Evolutionary conservation across 352 stramenopile species (phyloP), one percentile per base, ranked within the genome.

Genomic region (Phytophthora hibernalis): DNA sequence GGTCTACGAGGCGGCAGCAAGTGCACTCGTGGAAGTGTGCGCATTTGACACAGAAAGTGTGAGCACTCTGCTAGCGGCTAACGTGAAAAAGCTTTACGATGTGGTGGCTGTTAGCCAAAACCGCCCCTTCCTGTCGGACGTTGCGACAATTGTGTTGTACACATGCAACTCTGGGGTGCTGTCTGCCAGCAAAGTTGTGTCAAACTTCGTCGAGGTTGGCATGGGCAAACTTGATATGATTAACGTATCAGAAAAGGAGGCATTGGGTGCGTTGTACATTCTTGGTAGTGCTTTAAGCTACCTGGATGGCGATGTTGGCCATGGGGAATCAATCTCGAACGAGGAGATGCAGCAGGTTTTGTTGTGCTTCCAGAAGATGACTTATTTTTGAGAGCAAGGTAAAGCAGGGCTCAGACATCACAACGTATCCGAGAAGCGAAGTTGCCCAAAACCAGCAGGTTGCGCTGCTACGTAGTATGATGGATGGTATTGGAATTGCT

Each of bases 401-500:
- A 2, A 50, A 69, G 21, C 57, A 73, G 18, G 63, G 68, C 11
- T 83, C 74, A 6, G 63, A 73, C 16, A 84, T 85, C 45, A 24
- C 57, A 10, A 40, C 44, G 16, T 81, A 80, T 35, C 70, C 77
- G 15, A 72, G 69, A 61, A 76, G 67, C 47, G 77, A 85, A 35
- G 26, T 72, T 26, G 72, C 75, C 51, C 75, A 83, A 54, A 85
- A 79, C 31, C 63, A 78, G 1, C 58, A 71, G 21, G 52, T 85
- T 33, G 61, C 71, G 31, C 43, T 84, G 13, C 40, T 81, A 54
- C 76, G 79, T 16, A 83, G 77, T 59, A 35, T 72, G 5, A 55
- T 88, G 42, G 79, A 88, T 56, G 72, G 72, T 12, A 50, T 81
- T 59, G 77, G 79, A 28, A 51, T 77, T 11, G 50, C 61, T 35